Percentiles rank a stretch among this genome's conserved stretches.
These are phyloP conservation scores for Tetratostichococcus sp. DNA, from an alignment of 139 green algal species.

Conservation along the genomic window DNA sequence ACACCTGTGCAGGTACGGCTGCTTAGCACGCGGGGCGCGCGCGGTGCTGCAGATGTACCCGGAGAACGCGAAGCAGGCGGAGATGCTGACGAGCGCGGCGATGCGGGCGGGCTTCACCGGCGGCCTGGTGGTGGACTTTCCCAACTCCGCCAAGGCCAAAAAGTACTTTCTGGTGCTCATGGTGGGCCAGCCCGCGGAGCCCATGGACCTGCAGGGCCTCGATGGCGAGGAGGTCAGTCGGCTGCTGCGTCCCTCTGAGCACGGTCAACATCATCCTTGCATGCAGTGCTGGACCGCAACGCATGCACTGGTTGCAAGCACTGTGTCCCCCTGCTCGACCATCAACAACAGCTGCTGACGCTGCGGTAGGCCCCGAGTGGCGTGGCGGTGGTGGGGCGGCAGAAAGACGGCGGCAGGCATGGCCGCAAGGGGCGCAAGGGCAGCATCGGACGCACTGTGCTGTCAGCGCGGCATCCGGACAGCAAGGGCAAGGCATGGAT, in stretches of 20 bases:
- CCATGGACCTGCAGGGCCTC: conserved; percentile 15
- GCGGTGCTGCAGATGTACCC: conserved; percentile 91
- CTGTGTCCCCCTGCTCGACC: too few relatives aligned
- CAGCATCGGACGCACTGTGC: neutral
- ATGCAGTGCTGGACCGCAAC: too few relatives aligned
- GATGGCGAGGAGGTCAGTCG: conserved; percentile 25
- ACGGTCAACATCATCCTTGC: too few relatives aligned
- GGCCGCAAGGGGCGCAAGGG: neutral
- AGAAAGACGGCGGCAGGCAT: neutral
- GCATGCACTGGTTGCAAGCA: too few relatives aligned
- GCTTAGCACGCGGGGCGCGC: conserved; percentile 67
- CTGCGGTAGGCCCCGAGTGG: neutral
- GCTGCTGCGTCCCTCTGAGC: too few relatives aligned
- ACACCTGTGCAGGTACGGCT: conserved; percentile 67
- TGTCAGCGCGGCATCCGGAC: conserved; percentile 13
- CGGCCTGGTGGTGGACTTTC: conserved; percentile 95
- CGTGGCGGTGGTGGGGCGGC: neutral
- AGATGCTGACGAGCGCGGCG: conserved; percentile 88
- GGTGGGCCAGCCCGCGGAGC: conserved; percentile 34
- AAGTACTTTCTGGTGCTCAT: conserved; percentile 98
- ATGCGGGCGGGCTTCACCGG: conserved; percentile 92
- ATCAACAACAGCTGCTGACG: neutral
- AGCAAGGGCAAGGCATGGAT: conserved; percentile 77
- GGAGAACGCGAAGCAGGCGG: conserved; percentile 71
- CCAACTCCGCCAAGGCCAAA: conserved; percentile 88